A percentile compares a stretch with the other conserved stretches of the same genome.
phyloP scores from a whole-genome alignment of 2,329 filamentous ascomycete species.

The Venturia nashicola region DNA sequence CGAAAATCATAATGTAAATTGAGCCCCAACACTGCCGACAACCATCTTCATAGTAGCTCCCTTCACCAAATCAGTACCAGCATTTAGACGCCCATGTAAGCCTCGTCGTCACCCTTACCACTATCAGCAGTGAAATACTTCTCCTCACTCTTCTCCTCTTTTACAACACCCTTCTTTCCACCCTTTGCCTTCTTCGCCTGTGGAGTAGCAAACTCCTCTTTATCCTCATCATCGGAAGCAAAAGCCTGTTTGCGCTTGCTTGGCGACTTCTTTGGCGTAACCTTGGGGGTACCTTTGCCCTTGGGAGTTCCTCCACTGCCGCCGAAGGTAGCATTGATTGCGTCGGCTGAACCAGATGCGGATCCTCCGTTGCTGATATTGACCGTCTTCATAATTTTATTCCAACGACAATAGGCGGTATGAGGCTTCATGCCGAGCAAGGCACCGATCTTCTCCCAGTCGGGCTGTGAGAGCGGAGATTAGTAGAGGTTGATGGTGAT shows the following conservation, averaged over 20 bases:
- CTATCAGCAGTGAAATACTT: neutral
- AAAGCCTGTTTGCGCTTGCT: neutral
- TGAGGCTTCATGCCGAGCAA: constrained; percentile 1
- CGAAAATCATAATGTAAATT: neutral
- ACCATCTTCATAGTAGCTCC: no score
- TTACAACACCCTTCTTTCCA: neutral
- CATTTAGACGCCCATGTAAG: neutral
- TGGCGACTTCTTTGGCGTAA: neutral
- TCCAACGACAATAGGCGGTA: constrained; percentile 8
- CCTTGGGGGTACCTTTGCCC: neutral
- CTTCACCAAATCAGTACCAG: neutral
- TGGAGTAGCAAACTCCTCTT: neutral
- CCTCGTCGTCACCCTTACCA: neutral
- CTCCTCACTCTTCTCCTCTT: neutral
- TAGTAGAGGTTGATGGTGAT: neutral
- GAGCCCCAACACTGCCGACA: neutral
- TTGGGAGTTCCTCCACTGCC: neutral
- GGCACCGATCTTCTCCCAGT: neutral
- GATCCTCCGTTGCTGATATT: neutral
- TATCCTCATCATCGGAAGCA: no score
- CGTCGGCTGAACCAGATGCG: neutral
- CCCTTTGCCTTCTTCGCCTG: neutral
- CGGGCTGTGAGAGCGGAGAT: neutral
- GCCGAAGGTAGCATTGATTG: neutral
- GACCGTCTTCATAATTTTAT: neutral